These are phyloP conservation scores for Trichosporon inkin DNA, from an alignment of 1,284 basidiomycete genomes.

Conservation along the genomic window DNA sequence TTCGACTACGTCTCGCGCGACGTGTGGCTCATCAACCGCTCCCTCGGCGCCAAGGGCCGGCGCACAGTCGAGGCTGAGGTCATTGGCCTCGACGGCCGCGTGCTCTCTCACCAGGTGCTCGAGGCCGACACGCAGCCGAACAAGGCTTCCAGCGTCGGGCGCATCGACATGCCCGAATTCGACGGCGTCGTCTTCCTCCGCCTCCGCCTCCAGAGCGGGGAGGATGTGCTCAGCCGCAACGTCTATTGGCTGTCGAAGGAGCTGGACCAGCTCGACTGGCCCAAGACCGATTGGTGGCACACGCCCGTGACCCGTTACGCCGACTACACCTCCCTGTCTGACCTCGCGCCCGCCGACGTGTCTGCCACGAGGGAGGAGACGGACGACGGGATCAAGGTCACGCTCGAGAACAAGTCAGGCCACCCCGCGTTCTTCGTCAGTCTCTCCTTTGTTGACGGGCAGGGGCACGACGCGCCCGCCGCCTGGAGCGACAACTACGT, in stretches of 20 bases:
- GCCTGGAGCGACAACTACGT: constrained; percentile 5
- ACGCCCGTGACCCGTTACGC: neutral
- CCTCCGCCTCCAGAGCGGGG: neutral
- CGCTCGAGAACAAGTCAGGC: constrained; percentile 2
- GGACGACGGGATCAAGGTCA: neutral
- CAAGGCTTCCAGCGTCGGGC: neutral
- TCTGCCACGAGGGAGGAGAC: too few species aligned
- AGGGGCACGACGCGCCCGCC: neutral
- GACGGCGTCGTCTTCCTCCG: constrained; percentile 4
- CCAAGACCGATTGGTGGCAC: neutral
- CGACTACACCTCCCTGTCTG: neutral
- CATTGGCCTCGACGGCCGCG: neutral
- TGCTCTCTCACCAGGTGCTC: neutral
- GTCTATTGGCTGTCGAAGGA: neutral
- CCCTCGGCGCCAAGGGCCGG: neutral
- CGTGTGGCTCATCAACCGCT: constrained; percentile 3
- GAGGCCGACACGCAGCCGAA: neutral
- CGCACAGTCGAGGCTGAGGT: neutral
- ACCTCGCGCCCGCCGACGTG: neutral
- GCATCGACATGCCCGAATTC: neutral
- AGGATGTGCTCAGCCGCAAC: neutral
- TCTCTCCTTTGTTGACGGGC: neutral
- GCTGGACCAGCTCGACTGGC: neutral
- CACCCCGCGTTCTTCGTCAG: constrained; percentile 8
- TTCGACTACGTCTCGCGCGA: neutral